Evolutionary conservation across 2,329 filamentous ascomycete species (phyloP), one percentile per base, ranked within the genome.

Genomic region (Hypoxylon sp.): DNA sequence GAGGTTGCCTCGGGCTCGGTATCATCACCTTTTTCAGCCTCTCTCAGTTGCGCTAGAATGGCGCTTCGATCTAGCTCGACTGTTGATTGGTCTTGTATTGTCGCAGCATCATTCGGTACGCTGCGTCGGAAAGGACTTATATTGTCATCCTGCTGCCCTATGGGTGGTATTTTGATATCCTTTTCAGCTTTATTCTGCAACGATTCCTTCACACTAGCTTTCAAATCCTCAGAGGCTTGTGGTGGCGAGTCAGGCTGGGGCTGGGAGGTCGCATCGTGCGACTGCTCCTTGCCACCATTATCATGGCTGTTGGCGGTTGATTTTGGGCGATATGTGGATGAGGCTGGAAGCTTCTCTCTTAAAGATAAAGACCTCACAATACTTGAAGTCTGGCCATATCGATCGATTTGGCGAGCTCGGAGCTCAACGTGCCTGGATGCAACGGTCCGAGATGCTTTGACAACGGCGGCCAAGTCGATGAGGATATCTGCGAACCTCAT

Each of bases 381-480:
- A 57, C 78, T 83, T 34, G 82, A 84, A 3, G 80, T 80, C 65
- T 77, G 78, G 68, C 76, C 76, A 72, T 84, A 85, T 44, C 77
- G 78, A 62, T 86, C 82, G 56, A 86, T 74, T 75, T 88, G 86
- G 44, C 81, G 79, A 59, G 80, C 75, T 67, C 87, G 82, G 54
- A 90, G 79, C 61, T 85, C 85, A 50, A 86, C 74, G 76, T 90
- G 88, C 75, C 85, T 88, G 50, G 83, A 78, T 50, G 89, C 90
- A 64, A 94, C 84, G 32, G 85, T 85, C 62, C 88, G 86, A 52
- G 90, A 89, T 74, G 88, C 91, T 80, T 85, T 87, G 76, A 90
- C 82, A 68, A 94, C 82, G 64, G 89, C 86, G 69, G 89, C 87
- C 71, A 91, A 81, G 79, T 94, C 91, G 74, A 93, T 81, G 66